Evolutionary conservation across 768 basidiomycete species (phyloP), one percentile per base, ranked within the genome.

Genomic region (Paxillus rubicundulus): DNA sequence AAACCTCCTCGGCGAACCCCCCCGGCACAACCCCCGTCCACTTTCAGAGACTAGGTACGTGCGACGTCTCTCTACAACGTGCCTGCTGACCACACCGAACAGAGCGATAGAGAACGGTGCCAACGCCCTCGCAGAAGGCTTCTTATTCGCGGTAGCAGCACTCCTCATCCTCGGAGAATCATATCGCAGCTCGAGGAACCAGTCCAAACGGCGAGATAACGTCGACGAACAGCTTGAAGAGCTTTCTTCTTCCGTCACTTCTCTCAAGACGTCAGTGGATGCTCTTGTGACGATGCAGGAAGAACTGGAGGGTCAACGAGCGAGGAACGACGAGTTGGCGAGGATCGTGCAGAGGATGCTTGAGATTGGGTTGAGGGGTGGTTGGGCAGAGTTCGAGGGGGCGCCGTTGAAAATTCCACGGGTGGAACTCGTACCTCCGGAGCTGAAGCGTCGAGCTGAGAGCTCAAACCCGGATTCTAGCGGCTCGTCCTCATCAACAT

Each of bases 101-200:
- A 90, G 89, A 53, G 91, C 91, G 0, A 87, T 93, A 53, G 89
- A 92, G 53, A 91, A 87, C 59, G 91, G 91, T 18, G 88, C 91
- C 14, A 93, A 92, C 58, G 76, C 85, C 5, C 74, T 93, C 5
- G 91, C 91, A 0, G 91, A 93, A 69, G 88, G 88, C 0, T 93
- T 93, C 58, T 77, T 93, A 3, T 93, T 93, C 63, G 63, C 73
- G 17, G 91, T 93, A 2, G 90, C 91, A 0, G 84, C 86, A 2
- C 69, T 69, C 0, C 74, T 93, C 5, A 92, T 94, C 51, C 53
- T 92, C 10, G 85, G 85, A 2, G 91, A 94, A 66, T 74, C 84
- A 20, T 93, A 81, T 78, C 85, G 91, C 1, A 78, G 81, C 1
- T 86, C 87, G 0, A 76, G 87, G 17, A 88, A 77, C 52, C 76